These are phyloP conservation scores for Crithidia thermophila DNA, from an alignment of 208 protist genomes.

Conservation along the genomic window DNA sequence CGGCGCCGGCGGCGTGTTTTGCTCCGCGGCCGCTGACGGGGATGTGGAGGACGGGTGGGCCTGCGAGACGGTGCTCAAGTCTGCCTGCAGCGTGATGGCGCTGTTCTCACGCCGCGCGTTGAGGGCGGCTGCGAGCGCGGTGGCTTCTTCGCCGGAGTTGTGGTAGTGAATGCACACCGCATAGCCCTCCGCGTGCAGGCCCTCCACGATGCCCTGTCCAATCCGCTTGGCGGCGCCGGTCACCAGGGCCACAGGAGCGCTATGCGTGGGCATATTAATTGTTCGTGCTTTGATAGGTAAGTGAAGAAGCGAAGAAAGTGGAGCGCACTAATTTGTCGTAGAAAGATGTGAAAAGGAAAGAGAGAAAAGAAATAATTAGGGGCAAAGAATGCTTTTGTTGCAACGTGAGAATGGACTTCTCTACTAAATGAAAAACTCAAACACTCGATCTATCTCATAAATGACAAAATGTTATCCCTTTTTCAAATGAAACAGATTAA, in stretches of 20 bases:
- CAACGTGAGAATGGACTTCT: too few species aligned
- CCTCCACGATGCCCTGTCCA: constrained; percentile 46
- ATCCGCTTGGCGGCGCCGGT: constrained; percentile 67
- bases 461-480: too few species aligned
- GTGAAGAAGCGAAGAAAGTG: too few species aligned
- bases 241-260: constrained; percentile 52
- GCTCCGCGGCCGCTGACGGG: not conserved
- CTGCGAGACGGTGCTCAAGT: constrained; percentile 23
- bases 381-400: too few species aligned
- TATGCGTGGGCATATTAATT: constrained; percentile 6
- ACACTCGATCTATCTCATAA: too few species aligned
- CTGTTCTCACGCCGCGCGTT: constrained; percentile 48
- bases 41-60: too few species aligned
- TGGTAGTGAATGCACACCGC: constrained; percentile 65
- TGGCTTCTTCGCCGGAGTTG: constrained; percentile 37
- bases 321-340: too few species aligned
- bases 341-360: too few species aligned
- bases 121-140: constrained; percentile 44
- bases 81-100: constrained; percentile 32
- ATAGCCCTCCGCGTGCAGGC: constrained; percentile 56
- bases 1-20: not conserved
- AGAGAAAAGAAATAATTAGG: too few species aligned
- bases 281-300: too few species aligned
- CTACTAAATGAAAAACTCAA: too few species aligned
- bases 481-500: too few species aligned